Base-by-base conservation (phyloP, 2,329 filamentous ascomycete species). In the Huntiella moniliformis region DNA sequence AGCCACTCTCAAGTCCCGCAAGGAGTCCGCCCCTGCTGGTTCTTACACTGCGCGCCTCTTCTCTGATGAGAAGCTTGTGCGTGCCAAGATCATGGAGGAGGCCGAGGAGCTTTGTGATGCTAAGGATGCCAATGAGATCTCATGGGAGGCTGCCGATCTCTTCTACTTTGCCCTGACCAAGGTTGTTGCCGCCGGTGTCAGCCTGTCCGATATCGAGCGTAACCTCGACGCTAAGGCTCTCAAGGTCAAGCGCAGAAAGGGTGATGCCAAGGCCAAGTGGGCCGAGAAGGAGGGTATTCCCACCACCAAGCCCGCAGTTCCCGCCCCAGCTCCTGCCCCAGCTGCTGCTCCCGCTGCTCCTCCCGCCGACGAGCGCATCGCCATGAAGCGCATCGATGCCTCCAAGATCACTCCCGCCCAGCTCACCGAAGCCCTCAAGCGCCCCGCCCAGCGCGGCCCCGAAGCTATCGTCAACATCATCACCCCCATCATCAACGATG, bases 51-150 rank as follows among this genome's bases (percentile, higher is more conserved):
- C 86, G 13, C 73, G 88, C 32, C 67, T 98, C 1, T 98, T 96
- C 67, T 87, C 80, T 13, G 91, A 98, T 52, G 75, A 84, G 54
- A 87, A 92, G 60, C 71, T 98, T 46, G 65, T 95, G 45, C 73
- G 83, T 38, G 91, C 91, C 3, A 98, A 98, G 70, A 95, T 98
- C 47, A 92, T 96, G 77, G 91, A 98, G 62, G 91, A 98, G 61
- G 91, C 91, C 0, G 83, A 92, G 57, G 91, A 98, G 64, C 71
- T 98, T 37, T 95, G 88, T 57, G 77, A 91, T 52, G 88, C 91
- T 12, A 77, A 77, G 53, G 79, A 77, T 0, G 81, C 82, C 50
- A 71, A 87, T 51, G 82, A 96, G 11, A 74, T 94, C 51, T 85
- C 91, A 2, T 93, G 93, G 52, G 91, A 98, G 62, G 86, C 91